Percentiles rank a stretch among this genome's conserved stretches.
These are phyloP conservation scores for Incumbomyces lentus DNA, from an alignment of 2,329 filamentous ascomycete species.

Conservation along the genomic window DNA sequence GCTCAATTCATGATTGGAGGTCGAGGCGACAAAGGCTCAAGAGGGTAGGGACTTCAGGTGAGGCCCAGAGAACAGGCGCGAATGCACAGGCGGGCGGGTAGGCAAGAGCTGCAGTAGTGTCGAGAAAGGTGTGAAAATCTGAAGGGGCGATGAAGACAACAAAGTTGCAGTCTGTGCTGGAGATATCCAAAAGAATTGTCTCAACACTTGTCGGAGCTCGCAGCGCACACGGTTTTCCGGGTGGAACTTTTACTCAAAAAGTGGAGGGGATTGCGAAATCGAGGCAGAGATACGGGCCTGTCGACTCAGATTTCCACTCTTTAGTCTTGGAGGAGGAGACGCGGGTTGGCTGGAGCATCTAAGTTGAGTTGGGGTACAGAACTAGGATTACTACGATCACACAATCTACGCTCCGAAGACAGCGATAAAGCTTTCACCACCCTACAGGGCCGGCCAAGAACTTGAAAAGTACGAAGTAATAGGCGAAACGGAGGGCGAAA, in stretches of 20 bases:
- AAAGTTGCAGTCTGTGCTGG: constrained; percentile 1
- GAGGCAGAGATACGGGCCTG: constrained; percentile 3
- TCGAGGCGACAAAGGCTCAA: constrained; percentile 3
- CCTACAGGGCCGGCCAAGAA: not conserved
- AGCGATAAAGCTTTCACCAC: not conserved
- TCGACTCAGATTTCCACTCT: constrained; percentile 3
- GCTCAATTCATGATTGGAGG: constrained; percentile 8
- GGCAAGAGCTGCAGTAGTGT: constrained; percentile 9
- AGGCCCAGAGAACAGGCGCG: constrained; percentile 3
- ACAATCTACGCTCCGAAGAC: constrained; percentile 2
- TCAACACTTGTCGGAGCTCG: constrained; percentile 5
- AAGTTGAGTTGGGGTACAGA: constrained; percentile 6
- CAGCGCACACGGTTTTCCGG: constrained; percentile 1
- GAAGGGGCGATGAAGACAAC: constrained; percentile 5
- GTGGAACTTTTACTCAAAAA: constrained; percentile 6
- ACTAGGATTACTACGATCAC: constrained; percentile 7
- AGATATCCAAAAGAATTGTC: constrained; percentile 6
- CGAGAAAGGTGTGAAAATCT: constrained; percentile 7
- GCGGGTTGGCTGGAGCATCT: constrained; percentile 4
- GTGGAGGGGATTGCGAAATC: constrained; percentile 2
- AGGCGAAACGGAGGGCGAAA: constrained; percentile 6
- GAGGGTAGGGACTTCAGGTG: not conserved
- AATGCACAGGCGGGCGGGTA: constrained; percentile 8
- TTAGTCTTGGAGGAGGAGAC: constrained; percentile 1
- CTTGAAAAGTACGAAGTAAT: not conserved